Percentiles rank a stretch among this genome's conserved stretches.
Conservation (phyloP, 345 rosid species). For the Salix purpurea region DNA sequence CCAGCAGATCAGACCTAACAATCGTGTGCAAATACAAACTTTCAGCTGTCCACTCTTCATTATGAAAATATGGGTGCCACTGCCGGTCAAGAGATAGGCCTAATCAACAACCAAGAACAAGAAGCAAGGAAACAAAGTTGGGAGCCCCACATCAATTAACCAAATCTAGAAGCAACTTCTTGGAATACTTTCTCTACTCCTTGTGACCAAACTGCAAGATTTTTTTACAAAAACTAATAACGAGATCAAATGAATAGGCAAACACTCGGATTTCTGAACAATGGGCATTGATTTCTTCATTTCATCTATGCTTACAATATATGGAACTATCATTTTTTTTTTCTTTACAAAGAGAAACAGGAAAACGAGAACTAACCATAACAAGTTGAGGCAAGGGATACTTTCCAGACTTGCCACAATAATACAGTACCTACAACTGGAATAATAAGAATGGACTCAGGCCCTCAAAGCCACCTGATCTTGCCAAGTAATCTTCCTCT, state of each 20-base stretch:
- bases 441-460: slow-evolving; percentile 19
- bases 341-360: slow-evolving; percentile 21
- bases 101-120: neutral
- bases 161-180: neutral
- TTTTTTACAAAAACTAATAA: neutral
- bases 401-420: slow-evolving; percentile 11
- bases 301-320: slow-evolving; percentile 18
- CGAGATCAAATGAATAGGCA: neutral
- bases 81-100: neutral
- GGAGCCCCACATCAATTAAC: slow-evolving; percentile 11
- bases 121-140: slow-evolving; percentile 1
- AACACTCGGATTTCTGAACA: neutral
- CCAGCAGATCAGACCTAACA: neutral
- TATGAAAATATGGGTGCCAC: neutral
- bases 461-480: slow-evolving; percentile 86
- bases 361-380: neutral
- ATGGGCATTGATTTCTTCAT: slow-evolving; percentile 7
- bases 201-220: neutral
- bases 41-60: neutral
- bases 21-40: neutral
- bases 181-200: neutral
- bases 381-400: slow-evolving; percentile 4
- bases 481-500: slow-evolving; percentile 96
- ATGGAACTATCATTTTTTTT: slow-evolving; percentile 19
- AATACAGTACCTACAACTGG: slow-evolving; percentile 10